Base-by-base conservation (phyloP, 108 stramenopile genomes). In the Seminavis robusta region DNA sequence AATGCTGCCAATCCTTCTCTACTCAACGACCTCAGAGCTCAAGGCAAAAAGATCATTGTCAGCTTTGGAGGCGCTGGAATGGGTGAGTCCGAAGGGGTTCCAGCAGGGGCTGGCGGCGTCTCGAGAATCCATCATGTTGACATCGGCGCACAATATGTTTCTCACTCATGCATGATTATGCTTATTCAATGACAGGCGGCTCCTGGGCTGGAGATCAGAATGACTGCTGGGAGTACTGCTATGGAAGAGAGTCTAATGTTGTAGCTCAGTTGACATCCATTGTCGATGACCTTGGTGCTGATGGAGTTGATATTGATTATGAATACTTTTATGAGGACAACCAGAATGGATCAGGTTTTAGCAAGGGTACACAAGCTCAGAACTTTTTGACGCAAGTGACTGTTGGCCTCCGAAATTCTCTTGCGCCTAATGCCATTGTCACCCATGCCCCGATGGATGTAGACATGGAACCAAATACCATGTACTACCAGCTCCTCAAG, bases 221-320 rank as follows among this genome's bases (percentile, higher is more conserved):
- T 50, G 77, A 84, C 47, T 84, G 83, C 59, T 84, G 83, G 83
- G 83, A 84, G 5, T 80, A 84, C 48, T 84, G 83, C 53, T 84
- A 65, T 40, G 83, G 76, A 13, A 66, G 57, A 47, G 78, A 84
- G 51, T 56, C 69, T 6, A 24, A 66, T 11, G 62, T 84, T 17
- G 60, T 80, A 13, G 61, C 65, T 24, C 47, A 54, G 9, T 57
- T 84, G 13, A 67, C 73, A 19, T 47, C 41, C 24, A 77, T 84
- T 28, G 63, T 78, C 0, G 30, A 75, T 5, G 61, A 71, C 23
- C 69, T 80, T 32, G 48, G 56, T 2, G 44, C 80, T 16, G 79
- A 80, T 33, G 79, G 83, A 10, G 49, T 84, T 3, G 83, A 84
- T 32, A 77, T 84, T 46, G 83, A 84, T 59, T 84, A 80, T 51